Evolutionary conservation across 2,329 filamentous ascomycete genomes (phyloP).

Genomic region (Phoma sp.): DNA sequence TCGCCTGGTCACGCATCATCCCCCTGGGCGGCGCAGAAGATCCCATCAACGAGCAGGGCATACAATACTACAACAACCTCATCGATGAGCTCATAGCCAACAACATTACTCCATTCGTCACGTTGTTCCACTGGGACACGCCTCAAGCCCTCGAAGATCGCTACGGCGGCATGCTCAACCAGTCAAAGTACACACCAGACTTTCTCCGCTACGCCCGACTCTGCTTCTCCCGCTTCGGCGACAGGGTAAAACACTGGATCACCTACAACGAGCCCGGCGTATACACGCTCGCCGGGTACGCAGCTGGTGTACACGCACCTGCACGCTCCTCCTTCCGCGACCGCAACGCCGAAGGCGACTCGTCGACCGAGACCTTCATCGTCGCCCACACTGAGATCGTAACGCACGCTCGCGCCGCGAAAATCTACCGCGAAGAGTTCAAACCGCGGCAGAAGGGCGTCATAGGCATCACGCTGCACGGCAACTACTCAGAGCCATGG

Average conservation of each 20-base stretch:
- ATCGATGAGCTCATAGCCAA: conserved; percentile 25
- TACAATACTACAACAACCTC: conserved; percentile 24
- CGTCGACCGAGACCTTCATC: conserved; percentile 33
- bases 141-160: conserved; percentile 27
- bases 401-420: conserved; percentile 47
- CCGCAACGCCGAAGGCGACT: conserved; percentile 17
- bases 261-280: conserved; percentile 52
- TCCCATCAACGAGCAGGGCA: conserved; percentile 24
- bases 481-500: conserved; percentile 53
- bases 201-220: conserved; percentile 50
- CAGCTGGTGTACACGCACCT: conserved; percentile 43
- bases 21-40: conserved; percentile 25
- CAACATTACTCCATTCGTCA: conserved; percentile 27
- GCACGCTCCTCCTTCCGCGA: conserved; percentile 14
- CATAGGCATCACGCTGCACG: conserved; percentile 53
- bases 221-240: conserved; percentile 48
- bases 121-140: conserved; percentile 30
- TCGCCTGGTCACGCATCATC: conserved; percentile 28
- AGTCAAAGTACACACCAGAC: conserved; percentile 29
- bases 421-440: conserved; percentile 52
- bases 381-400: conserved; percentile 52
- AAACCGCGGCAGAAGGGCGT: conserved; percentile 46
- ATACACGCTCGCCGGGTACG: conserved; percentile 37
- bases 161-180: conserved; percentile 29
- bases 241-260: conserved; percentile 51